phyloP scores from a whole-genome alignment of 768 basidiomycete species.

The Astraeus odoratus region DNA sequence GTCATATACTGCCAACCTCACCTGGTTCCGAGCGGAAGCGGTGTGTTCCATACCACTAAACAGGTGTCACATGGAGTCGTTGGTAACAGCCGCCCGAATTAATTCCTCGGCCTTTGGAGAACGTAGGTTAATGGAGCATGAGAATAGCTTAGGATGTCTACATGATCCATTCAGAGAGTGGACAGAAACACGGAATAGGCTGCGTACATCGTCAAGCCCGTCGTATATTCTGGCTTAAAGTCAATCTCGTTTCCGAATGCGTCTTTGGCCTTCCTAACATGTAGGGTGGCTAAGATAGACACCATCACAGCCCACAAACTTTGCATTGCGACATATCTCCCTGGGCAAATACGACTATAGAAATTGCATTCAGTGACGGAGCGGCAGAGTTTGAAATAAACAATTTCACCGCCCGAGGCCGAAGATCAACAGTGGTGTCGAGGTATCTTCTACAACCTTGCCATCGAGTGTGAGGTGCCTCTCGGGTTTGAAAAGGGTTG shows the following conservation, averaged over 20 bases:
- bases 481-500: slow-evolving; percentile 49
- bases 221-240: slow-evolving; percentile 16
- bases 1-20: too few relatives aligned
- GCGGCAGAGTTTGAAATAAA: neutral
- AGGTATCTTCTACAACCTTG: slow-evolving; percentile 2
- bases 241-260: slow-evolving; percentile 25
- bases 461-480: slow-evolving; percentile 35
- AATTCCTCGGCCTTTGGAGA: too few relatives aligned
- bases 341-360: slow-evolving; percentile 25
- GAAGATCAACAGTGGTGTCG: slow-evolving; percentile 6
- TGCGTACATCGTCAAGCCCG: slow-evolving; percentile 13
- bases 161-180: too few relatives aligned
- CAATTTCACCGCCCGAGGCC: slow-evolving; percentile 20
- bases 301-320: slow-evolving; percentile 27
- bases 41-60: too few relatives aligned
- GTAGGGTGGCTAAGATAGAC: slow-evolving; percentile 23
- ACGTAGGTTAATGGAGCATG: too few relatives aligned
- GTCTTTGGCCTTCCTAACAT: slow-evolving; percentile 19
- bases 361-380: neutral
- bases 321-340: slow-evolving; percentile 26
- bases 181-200: too few relatives aligned
- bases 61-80: too few relatives aligned
- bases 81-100: too few relatives aligned
- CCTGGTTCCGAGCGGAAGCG: too few relatives aligned
- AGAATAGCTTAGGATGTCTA: too few relatives aligned